Conservation (phyloP, 768 basidiomycete species). For the Paxillus ammoniavirescens region DNA sequence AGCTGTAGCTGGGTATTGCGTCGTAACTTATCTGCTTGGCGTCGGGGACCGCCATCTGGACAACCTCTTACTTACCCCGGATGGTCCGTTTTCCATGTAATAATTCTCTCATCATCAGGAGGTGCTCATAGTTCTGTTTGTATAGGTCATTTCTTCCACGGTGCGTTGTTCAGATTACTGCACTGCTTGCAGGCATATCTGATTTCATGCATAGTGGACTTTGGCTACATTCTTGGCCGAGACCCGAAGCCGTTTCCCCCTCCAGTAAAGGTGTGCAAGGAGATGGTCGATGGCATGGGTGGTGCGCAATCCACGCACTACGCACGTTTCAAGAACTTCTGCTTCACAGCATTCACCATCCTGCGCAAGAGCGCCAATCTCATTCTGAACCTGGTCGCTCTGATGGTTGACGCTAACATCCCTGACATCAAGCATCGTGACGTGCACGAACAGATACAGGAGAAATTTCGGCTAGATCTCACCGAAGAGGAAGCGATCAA, state of each 20-base stretch:
- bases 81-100: constrained; percentile 51
- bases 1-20: constrained; percentile 88
- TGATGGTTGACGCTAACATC: constrained; percentile 98
- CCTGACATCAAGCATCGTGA: constrained; percentile 94
- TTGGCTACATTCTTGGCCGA: constrained; percentile 95
- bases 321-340: constrained; percentile 91
- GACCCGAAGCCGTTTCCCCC: constrained; percentile 98
- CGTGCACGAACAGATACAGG: constrained; percentile 87
- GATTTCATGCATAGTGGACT: constrained; percentile 68
- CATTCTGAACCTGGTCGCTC: constrained; percentile 90
- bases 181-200: not conserved
- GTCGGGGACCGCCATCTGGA: constrained; percentile 98
- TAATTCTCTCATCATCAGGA: not conserved
- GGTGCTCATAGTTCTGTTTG: not conserved
- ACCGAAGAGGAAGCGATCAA: constrained; percentile 98
- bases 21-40: constrained; percentile 93
- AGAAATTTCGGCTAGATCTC: constrained; percentile 93
- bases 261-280: constrained; percentile 97
- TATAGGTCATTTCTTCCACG: constrained; percentile 93
- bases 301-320: constrained; percentile 95
- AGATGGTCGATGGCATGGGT: constrained; percentile 99
- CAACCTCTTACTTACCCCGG: constrained; percentile 88
- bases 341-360: constrained; percentile 97
- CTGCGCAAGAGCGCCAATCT: constrained; percentile 96
- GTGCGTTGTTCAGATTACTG: constrained; percentile 39